A percentile compares a stretch with the other conserved stretches of the same genome.
These are phyloP conservation scores for Nicotiana otophora DNA, from an alignment of 257 asterid species.

Conservation along the genomic window DNA sequence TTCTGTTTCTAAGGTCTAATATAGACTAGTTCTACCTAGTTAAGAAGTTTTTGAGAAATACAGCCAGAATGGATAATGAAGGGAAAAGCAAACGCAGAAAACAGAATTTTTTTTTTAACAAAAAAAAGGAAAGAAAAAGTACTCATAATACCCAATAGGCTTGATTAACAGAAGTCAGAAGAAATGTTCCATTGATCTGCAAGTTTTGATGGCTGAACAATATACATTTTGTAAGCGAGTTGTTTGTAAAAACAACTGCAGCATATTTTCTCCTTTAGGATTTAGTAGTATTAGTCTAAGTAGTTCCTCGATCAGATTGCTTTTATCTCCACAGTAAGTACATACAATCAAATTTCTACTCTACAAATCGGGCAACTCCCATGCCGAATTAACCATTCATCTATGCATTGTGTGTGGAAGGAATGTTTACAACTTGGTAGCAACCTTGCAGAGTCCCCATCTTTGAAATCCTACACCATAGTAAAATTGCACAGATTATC, in stretches of 20 bases:
- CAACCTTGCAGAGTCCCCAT: constrained; percentile 49
- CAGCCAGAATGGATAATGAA: not conserved
- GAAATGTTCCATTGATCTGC: not conserved
- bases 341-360: constrained; percentile 29
- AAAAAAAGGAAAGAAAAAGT: too few species aligned
- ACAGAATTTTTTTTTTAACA: too few species aligned
- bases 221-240: not conserved
- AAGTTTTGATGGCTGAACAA: not conserved
- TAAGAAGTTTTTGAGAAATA: not conserved
- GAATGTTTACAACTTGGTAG: constrained; percentile 65
- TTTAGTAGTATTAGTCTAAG: not conserved
- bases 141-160: too few species aligned
- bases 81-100: not conserved
- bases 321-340: not conserved
- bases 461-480: constrained; percentile 53
- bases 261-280: not conserved
- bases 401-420: constrained; percentile 67
- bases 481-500: not conserved
- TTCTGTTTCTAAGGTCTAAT: not conserved
- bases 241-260: not conserved
- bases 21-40: not conserved
- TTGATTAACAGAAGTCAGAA: too few species aligned
- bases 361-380: constrained; percentile 84
- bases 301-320: not conserved
- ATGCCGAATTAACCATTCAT: constrained; percentile 71